Base-by-base conservation (phyloP, 257 asterid genomes). In the Buddleja alternifolia region DNA sequence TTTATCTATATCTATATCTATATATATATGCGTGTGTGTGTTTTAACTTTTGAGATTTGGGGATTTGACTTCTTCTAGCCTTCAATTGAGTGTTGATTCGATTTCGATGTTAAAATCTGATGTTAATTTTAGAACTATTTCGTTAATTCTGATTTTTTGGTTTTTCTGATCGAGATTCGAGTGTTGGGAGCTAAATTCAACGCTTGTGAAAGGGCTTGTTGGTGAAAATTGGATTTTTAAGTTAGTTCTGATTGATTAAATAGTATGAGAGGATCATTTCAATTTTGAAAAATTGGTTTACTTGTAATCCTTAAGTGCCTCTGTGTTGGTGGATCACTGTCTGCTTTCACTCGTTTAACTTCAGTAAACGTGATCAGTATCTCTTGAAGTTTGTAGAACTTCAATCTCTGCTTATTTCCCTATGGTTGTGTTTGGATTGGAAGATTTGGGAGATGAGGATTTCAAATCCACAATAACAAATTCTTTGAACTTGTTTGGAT, bases 361-460 rank as follows among this genome's bases (percentile, higher is more conserved):
- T 29, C 34, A 29, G 5, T 29, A 29, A 29, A 29, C 34, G 11
- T 19, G 4, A 34, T 6, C 6, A 15, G 9, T 48, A 7, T 6
- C n/a, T 67, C 45, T 74, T 34, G 74, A 60, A 60, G 45, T 42
- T 36, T 11, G 47, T 39, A 62, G n/a, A 71, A 52, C 61, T 15
- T 60, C 12, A 14, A 14, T 57, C 14, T 54, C 1, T 60, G 32
- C 46, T 54, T 8, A 1, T 54, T 41, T 67, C 64, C 34, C 61
- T 21, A 59, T 3, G 17, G 17, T 47, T 15, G 7, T n/a, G 32
- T 52, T 53, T 58, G 60, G 40, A 56, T 19, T 15, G 17, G 8
- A 54, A 20, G 52, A 15, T 29, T 67, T 29, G 34, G 34, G 5
- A 29, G 34, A 29, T 29, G 5, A 29, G 34, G 2, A 29, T 29